These are phyloP conservation scores for Cordia subcordata DNA, from an alignment of 257 asterid species.

Conservation along the genomic window DNA sequence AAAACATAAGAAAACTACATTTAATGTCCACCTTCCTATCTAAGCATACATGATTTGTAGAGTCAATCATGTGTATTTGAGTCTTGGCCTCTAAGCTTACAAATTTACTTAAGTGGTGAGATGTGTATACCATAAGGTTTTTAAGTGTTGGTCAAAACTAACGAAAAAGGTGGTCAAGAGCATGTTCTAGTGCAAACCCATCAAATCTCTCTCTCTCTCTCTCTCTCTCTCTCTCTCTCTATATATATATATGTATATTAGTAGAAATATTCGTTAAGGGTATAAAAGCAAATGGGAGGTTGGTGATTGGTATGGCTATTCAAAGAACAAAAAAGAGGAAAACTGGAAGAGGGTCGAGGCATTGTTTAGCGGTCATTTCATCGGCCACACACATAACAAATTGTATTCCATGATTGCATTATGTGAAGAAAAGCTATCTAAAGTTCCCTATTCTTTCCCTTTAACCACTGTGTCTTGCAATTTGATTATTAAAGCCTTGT, in stretches of 20 bases:
- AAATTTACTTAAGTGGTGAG: too few relatives aligned
- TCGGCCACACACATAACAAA: slow-evolving; percentile 31
- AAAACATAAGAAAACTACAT: too few relatives aligned
- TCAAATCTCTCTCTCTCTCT: slow-evolving; percentile 13
- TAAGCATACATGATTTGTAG: too few relatives aligned
- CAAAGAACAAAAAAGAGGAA: not conserved
- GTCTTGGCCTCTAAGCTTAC: too few relatives aligned
- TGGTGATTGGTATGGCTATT: slow-evolving; percentile 3
- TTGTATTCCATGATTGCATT: slow-evolving; percentile 13
- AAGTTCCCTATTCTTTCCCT: slow-evolving; percentile 23
- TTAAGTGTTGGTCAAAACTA: slow-evolving; percentile 41
- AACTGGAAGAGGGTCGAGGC: not conserved
- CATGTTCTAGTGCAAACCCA: slow-evolving; percentile 36
- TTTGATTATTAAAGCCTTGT: slow-evolving; percentile 32
- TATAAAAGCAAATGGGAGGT: not conserved
- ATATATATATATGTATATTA: not conserved
- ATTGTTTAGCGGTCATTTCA: slow-evolving; percentile 36
- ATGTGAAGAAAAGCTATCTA: slow-evolving; percentile 12
- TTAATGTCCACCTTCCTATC: too few relatives aligned
- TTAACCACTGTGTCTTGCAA: slow-evolving; percentile 8
- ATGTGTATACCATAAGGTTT: too few relatives aligned
- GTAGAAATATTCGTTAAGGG: slow-evolving; percentile 14
- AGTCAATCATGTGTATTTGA: too few relatives aligned
- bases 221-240: slow-evolving; percentile 4
- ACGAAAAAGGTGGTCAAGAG: slow-evolving; percentile 27